Base-by-base conservation (phyloP, 257 asterid species). In the Solanum etuberosum region DNA sequence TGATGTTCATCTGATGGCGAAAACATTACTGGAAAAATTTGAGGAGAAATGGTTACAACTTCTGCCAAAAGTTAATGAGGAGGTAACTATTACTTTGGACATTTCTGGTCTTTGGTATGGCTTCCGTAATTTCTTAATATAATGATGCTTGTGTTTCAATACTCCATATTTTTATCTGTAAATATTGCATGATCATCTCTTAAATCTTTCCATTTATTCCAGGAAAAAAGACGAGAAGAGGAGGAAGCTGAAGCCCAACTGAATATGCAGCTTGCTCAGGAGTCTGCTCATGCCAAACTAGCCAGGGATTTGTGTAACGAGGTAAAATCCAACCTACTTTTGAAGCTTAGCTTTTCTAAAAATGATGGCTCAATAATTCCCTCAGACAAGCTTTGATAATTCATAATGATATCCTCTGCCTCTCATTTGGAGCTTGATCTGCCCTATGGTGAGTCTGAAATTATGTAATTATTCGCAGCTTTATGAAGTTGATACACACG, bases 41-140 rank as follows among this genome's bases (percentile, higher is more conserved):
- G 99, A 97, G 94, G 99, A 97, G 90, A 95, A 93, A 92, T 97
- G 98, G 99, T 89, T 89, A 86, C 97, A 91, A 90, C 86, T 97
- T 88, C 91, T 95, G 91, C 98, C 98, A 13, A 97, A 94, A 94
- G 99, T 95, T 92, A 89, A 38, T 83, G 98, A 95, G 87, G 99
- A 97, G 99, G 99, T 96, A 92, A 86, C 72, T 20, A 54, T 18
- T 57, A 42, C 76, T 77, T 86, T 85, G 78, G 63, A 65, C 59
- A 7, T 5, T 57, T 57, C 31, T 9, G 54, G 65, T 35, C 85
- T 18, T 48, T 81, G 85, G 29, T 81, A 29, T 48, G 85, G 20
- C 42, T 48, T 65, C 67, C 43, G n/a, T 81, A 51, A 48, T 81
- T 48, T 81, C 31, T 20, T 46, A 29, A 48, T 80, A 48, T 29